Evolutionary conservation across 2,329 filamentous ascomycete genomes (phyloP), one percentile per base, ranked within the genome.

Genomic region (Zymoseptoria brevis): DNA sequence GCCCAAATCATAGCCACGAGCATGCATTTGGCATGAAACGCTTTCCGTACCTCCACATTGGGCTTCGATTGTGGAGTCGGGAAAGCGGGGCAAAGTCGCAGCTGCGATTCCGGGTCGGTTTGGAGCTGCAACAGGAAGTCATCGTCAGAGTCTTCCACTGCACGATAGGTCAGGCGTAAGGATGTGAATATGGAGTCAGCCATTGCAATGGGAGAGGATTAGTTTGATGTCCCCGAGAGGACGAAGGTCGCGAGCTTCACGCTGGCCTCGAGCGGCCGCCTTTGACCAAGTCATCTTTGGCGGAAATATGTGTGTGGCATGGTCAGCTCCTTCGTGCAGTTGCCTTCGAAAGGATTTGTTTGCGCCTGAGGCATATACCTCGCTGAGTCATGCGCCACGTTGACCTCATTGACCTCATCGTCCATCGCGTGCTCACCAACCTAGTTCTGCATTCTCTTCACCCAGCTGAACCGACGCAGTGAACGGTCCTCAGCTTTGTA

Each of bases 121-220:
- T 59, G 57, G 41, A 59, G 22, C 19, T 21, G 26, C n/a, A 50
- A 19, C 11, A 59, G 49, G 21, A 59, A 50, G 22, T 26, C 13
- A 8, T 55, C 57, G 19, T 59, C 41, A 8, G n/a, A 50, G 19
- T 57, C 50, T 16, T 54, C 51, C 19, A 57, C 54, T 13, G 56
- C 51, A 13, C 56, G 50, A 21, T 54, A 57, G 19, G 55, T 45
- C 35, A 16, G 16, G 35, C 35, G 35, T n/a, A 4, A 45, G 35
- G 13, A 45, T 45, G 35, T n/a, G 16, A 45, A 45, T 7, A 45
- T 45, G 35, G 35, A 45, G 35, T n/a, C 11, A n/a, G 13, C 6
- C 4, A 45, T 45, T 45, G 35, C 13, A 8, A 29, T 8, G 26
- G 26, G 8, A 29, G 7, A 29, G 1, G 6, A 8, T 29, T 8